Percentiles rank a stretch among this genome's conserved stretches.
phyloP scores from a whole-genome alignment of 2,329 filamentous ascomycete species.

The Aspergillus brasiliensis region DNA sequence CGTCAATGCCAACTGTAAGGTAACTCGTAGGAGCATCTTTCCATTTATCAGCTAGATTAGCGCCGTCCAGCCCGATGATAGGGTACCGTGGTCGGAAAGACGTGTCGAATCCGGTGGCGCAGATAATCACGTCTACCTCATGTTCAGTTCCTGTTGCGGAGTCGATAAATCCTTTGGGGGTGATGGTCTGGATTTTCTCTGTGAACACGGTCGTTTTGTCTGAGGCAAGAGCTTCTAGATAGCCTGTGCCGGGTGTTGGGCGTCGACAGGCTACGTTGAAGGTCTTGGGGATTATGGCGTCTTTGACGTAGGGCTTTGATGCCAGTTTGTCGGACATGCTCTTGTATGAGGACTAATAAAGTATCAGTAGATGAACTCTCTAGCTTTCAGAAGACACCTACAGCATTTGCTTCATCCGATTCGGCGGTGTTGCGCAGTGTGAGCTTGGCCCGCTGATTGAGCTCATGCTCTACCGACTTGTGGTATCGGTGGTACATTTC shows the following conservation, averaged over 20 bases:
- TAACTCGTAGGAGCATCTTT: conserved; percentile 36
- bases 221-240: conserved; percentile 61
- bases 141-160: conserved; percentile 33
- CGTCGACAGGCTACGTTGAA: conserved; percentile 47
- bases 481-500: conserved; percentile 13
- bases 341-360: neutral
- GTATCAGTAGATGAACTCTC: neutral
- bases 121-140: conserved; percentile 36
- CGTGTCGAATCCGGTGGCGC: conserved; percentile 41
- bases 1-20: conserved; percentile 33
- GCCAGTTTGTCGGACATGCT: conserved; percentile 13
- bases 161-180: conserved; percentile 33
- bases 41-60: conserved; percentile 29
- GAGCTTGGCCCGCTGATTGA: conserved; percentile 10
- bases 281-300: conserved; percentile 39
- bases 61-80: conserved; percentile 31
- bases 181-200: conserved; percentile 51
- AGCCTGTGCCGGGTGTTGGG: conserved; percentile 49
- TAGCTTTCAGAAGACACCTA: neutral
- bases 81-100: conserved; percentile 36
- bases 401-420: conserved; percentile 12
- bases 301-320: conserved; percentile 34
- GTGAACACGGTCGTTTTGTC: conserved; percentile 63
- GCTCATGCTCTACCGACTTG: conserved; percentile 10
- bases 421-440: conserved; percentile 10